Evolutionary conservation across 768 basidiomycete genomes (phyloP).

Genomic region (Ephemerocybe angulata): DNA sequence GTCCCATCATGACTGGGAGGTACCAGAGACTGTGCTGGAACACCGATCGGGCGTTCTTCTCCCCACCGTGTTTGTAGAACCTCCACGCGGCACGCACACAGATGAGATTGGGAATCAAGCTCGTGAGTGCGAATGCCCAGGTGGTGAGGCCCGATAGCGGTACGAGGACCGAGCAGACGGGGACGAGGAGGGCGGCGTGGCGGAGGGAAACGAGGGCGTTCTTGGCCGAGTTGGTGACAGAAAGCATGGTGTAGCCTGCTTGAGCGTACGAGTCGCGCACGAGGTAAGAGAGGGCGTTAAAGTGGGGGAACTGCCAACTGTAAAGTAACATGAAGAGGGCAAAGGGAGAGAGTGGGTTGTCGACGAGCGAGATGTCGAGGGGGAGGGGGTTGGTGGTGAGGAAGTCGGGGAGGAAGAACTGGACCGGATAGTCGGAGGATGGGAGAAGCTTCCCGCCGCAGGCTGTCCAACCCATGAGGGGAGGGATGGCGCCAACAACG

Average conservation of each 20-base stretch:
- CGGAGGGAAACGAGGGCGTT: slow-evolving; percentile 86
- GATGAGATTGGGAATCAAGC: slow-evolving; percentile 70
- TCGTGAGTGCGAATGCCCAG: slow-evolving; percentile 80
- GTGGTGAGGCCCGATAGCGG: slow-evolving; percentile 93
- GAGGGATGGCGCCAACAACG: slow-evolving; percentile 88
- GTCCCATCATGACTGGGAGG: slow-evolving; percentile 79
- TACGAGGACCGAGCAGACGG: slow-evolving; percentile 73
- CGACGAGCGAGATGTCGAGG: slow-evolving; percentile 48
- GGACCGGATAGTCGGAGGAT: slow-evolving; percentile 52
- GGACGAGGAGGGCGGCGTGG: slow-evolving; percentile 71
- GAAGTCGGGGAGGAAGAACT: slow-evolving; percentile 61
- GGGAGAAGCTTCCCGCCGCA: slow-evolving; percentile 79
- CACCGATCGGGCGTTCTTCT: slow-evolving; percentile 71
- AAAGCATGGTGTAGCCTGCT: slow-evolving; percentile 92
- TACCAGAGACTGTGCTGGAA: slow-evolving; percentile 89
- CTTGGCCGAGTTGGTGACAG: slow-evolving; percentile 68
- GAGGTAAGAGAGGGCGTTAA: slow-evolving; percentile 88
- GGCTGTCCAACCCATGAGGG: slow-evolving; percentile 98
- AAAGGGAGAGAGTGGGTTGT: slow-evolving; percentile 80
- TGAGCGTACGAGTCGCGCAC: slow-evolving; percentile 87
- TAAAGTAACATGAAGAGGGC: slow-evolving; percentile 83
- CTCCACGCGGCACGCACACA: slow-evolving; percentile 64
- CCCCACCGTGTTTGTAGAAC: slow-evolving; percentile 71
- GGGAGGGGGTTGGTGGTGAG: slow-evolving; percentile 34
- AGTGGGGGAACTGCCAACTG: slow-evolving; percentile 99